Evolutionary conservation across 1,284 basidiomycete genomes (phyloP).

Genomic region (Pholiota adiposa): DNA sequence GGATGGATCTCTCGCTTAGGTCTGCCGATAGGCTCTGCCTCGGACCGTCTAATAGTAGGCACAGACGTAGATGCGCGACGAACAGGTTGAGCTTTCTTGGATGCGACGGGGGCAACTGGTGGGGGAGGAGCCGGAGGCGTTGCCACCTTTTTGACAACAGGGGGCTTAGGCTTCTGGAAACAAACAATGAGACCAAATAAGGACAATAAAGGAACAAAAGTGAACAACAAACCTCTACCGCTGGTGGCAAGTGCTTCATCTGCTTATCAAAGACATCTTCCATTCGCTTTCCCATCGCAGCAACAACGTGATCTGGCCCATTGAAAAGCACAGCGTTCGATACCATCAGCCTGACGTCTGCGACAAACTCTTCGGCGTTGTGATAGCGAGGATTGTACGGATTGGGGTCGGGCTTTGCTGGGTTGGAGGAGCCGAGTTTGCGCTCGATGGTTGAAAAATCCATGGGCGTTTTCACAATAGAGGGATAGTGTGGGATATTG

Average conservation of each 20-base stretch:
- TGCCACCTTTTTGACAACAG: constrained; percentile 54
- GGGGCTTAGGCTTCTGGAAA: constrained; percentile 48
- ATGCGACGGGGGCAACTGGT: constrained; percentile 25
- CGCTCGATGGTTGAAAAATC: constrained; percentile 94
- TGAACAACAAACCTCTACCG: constrained; percentile 63
- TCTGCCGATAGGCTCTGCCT: constrained; percentile 64
- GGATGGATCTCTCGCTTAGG: constrained; percentile 98
- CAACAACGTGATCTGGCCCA: constrained; percentile 86
- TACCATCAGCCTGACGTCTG: constrained; percentile 87
- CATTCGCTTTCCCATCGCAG: constrained; percentile 79
- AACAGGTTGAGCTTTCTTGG: constrained; percentile 53
- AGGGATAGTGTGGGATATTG: constrained; percentile 90
- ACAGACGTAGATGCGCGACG: constrained; percentile 79
- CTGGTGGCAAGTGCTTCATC: constrained; percentile 81
- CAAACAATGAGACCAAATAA: constrained; percentile 19
- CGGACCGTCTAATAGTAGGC: constrained; percentile 77
- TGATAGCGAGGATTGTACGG: constrained; percentile 73
- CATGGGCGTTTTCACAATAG: constrained; percentile 91
- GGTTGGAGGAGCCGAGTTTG: constrained; percentile 82
- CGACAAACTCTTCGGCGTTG: constrained; percentile 77
- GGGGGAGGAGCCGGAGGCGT: constrained; percentile 48
- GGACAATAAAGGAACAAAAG: constrained; percentile 16
- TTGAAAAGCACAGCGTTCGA: constrained; percentile 93
- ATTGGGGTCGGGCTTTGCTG: constrained; percentile 74
- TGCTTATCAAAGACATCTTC: constrained; percentile 90